Evolutionary conservation across 331 rosid species (phyloP).

Genomic region (Pyrus hybrid): DNA sequence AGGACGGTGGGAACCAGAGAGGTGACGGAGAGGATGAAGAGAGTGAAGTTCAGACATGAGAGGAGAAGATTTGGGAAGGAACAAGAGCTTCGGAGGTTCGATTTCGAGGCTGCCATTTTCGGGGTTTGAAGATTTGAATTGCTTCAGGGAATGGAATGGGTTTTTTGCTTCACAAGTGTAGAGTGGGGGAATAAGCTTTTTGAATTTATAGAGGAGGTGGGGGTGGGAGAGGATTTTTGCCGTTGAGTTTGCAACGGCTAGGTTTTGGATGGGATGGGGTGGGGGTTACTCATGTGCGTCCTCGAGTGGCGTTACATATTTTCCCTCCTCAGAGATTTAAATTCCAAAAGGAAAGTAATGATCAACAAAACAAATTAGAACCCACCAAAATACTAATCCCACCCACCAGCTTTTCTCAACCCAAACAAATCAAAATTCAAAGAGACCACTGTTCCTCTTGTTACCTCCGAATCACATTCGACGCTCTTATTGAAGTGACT

Average conservation of each 20-base stretch:
- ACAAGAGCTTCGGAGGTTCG: slow-evolving; percentile 44
- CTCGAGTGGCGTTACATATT: slow-evolving; percentile 6
- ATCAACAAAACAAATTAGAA: neutral
- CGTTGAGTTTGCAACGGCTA: slow-evolving; percentile 66
- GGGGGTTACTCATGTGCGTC: slow-evolving; percentile 4
- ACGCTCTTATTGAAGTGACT: no score
- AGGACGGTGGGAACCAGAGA: slow-evolving; percentile 63
- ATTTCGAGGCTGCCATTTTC: slow-evolving; percentile 52
- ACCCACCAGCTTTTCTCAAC: neutral
- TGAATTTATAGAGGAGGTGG: slow-evolving; percentile 25
- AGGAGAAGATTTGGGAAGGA: slow-evolving; percentile 62
- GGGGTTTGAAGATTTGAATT: neutral
- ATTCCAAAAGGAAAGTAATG: slow-evolving; percentile 1
- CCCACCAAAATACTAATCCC: neutral
- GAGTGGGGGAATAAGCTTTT: neutral
- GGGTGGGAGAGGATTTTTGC: slow-evolving; percentile 20
- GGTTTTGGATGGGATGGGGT: neutral
- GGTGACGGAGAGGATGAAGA: slow-evolving; percentile 49
- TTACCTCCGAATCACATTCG: no score
- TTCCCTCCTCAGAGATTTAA: slow-evolving; percentile 49
- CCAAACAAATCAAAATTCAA: neutral
- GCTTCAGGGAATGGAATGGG: neutral
- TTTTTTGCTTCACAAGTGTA: neutral
- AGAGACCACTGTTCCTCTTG: no score
- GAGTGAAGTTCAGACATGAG: slow-evolving; percentile 41